A percentile compares a stretch with the other conserved stretches of the same genome.
phyloP scores from a whole-genome alignment of 345 rosid species.

The Ceriops zippeliana region DNA sequence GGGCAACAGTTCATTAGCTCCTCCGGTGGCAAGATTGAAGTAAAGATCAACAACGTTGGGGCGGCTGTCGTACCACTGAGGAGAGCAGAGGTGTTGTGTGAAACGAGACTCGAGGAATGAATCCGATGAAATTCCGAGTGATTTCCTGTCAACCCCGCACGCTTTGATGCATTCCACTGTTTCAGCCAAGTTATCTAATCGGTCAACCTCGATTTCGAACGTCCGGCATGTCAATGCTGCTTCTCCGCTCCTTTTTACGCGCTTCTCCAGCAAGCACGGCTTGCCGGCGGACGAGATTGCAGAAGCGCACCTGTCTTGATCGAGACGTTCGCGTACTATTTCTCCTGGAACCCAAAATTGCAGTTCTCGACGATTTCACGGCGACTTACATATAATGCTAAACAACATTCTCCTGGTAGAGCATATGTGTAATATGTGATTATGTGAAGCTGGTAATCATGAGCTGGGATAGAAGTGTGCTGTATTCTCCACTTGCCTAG shows the following conservation, averaged over 20 bases:
- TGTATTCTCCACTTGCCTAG: slow-evolving; percentile 23
- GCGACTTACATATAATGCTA: too few relatives aligned
- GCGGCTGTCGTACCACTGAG: slow-evolving; percentile 64
- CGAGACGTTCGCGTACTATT: slow-evolving; percentile 57
- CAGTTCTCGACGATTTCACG: background rate
- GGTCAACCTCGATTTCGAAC: slow-evolving; percentile 66
- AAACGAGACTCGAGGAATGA: slow-evolving; percentile 66
- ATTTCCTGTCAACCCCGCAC: slow-evolving; percentile 68
- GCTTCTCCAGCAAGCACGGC: slow-evolving; percentile 75
- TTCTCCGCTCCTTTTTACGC: slow-evolving; percentile 50
- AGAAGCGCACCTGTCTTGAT: slow-evolving; percentile 54
- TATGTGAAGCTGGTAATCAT: too few relatives aligned
- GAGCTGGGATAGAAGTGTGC: too few relatives aligned
- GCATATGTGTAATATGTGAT: too few relatives aligned
- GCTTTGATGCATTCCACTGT: slow-evolving; percentile 60
- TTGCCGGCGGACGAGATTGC: slow-evolving; percentile 69
- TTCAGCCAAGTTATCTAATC: slow-evolving; percentile 54
- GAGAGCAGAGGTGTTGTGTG: slow-evolving; percentile 62
- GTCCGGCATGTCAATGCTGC: slow-evolving; percentile 54
- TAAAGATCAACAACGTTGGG: slow-evolving; percentile 77
- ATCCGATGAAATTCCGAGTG: slow-evolving; percentile 84
- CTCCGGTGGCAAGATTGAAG: slow-evolving; percentile 88
- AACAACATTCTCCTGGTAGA: too few relatives aligned
- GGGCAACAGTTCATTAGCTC: slow-evolving; percentile 43
- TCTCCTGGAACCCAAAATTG: slow-evolving; percentile 28